Conservation (phyloP, 805 yeast genomes). For the Brettanomyces nanus region DNA sequence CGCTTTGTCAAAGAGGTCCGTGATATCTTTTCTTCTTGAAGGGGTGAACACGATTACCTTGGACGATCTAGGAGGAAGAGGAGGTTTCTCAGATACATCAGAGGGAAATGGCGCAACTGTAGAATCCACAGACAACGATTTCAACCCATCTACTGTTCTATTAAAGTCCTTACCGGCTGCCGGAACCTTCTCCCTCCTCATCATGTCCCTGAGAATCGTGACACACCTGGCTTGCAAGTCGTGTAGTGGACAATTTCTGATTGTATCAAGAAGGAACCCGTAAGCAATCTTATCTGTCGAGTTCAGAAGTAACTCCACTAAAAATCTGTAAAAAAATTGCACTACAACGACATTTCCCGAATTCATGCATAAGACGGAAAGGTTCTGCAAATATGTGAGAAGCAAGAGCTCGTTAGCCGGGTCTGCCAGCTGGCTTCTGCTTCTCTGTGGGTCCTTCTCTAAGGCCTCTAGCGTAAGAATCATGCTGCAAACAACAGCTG, state of each 20-base stretch:
- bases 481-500: constrained; percentile 15
- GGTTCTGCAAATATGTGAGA: constrained; percentile 18
- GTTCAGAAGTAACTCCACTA: constrained; percentile 54
- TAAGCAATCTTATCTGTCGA: constrained; percentile 51
- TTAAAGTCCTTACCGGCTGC: no score
- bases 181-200: constrained; percentile 28
- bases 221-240: constrained; percentile 52
- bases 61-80: constrained; percentile 31
- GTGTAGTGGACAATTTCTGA: constrained; percentile 48
- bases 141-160: no score
- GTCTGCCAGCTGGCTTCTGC: constrained; percentile 3
- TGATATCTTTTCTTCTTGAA: constrained; percentile 34
- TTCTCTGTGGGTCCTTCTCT: constrained; percentile 6
- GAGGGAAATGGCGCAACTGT: no score
- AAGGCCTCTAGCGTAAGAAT: constrained; percentile 12
- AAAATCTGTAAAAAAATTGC: constrained; percentile 44
- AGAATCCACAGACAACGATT: no score
- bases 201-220: constrained; percentile 61
- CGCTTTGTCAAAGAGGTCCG: constrained; percentile 32
- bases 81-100: constrained; percentile 16
- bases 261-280: constrained; percentile 53
- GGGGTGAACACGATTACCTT: constrained; percentile 36
- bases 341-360: constrained; percentile 10
- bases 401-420: constrained; percentile 9
- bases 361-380: constrained; percentile 14